Percentiles rank a stretch among this genome's conserved stretches.
These are phyloP conservation scores for Prunus campanulata DNA, from an alignment of 306 rosid genomes.

Conservation along the genomic window DNA sequence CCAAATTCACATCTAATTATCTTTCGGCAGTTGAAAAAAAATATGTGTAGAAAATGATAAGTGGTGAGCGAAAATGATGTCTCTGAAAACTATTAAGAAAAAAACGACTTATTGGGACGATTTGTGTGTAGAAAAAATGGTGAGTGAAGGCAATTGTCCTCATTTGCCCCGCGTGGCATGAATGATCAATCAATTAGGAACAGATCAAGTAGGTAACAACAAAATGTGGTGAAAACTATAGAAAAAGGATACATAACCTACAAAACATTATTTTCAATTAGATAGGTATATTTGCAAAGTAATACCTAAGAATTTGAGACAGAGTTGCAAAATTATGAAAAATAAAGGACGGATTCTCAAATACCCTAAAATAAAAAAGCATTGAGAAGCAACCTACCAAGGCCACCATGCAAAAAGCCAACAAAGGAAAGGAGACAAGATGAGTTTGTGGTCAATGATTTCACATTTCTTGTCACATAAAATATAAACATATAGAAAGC, in stretches of 20 bases:
- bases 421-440: neutral
- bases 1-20: no score
- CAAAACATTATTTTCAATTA: no score
- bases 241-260: no score
- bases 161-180: no score
- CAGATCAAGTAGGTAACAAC: neutral
- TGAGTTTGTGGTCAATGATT: slow-evolving; percentile 34
- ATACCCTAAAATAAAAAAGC: neutral
- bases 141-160: neutral
- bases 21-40: no score
- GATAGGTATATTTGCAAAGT: neutral
- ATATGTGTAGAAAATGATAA: no score
- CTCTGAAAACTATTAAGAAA: no score
- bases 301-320: neutral
- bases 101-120: no score
- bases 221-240: no score
- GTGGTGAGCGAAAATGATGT: no score
- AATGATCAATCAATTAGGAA: neutral
- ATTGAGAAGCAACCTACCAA: neutral
- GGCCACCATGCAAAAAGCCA: slow-evolving; percentile 20
- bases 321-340: neutral
- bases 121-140: no score
- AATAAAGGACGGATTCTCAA: neutral
- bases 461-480: slow-evolving; percentile 30
- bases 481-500: neutral